Base-by-base conservation (phyloP, 2,329 filamentous ascomycete genomes). In the Fusarium sp. region DNA sequence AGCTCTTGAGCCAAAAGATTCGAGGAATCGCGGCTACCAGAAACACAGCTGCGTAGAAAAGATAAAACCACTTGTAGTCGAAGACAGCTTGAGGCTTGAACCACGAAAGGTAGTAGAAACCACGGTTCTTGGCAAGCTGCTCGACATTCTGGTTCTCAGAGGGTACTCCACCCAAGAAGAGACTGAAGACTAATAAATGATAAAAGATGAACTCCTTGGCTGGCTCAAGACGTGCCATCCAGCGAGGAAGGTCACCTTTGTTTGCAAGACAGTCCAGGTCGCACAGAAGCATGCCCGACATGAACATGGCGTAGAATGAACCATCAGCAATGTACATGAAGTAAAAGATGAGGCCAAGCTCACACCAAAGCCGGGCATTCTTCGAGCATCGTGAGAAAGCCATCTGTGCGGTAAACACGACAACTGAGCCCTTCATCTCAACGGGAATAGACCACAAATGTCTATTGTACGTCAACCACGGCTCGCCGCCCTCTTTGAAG, bases 301-400 rank as follows among this genome's bases (percentile, higher is more conserved):
- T 76, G 74, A 91, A 91, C 76, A 89, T 81, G 16, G 88, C 82
- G 67, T 85, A 86, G 73, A 87, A 88, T 77, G 84, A 87, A 26
- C 88, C 89, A 74, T 92, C 90, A 5, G 84, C 84, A 52, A 92
- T 84, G 75, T 90, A 91, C 74, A 92, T 80, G 73, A 91, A 91
- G 77, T 92, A 92, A 66, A 82, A 80, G 20, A 88, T 83, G 12
- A 92, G 79, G 2, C 74, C 83, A 1, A 81, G 46, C 70, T 88
- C 78, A 72, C 85, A 85, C 75, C 80, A 81, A 0, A 91, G 80
- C 15, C 90, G 84, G 5, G 85, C 84, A 56, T 83, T 85, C 26
- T 78, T 80, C 0, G 84, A 84, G 59, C 84, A 85, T 53, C 85
- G 81, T 1, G 88, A 85, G 12, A 92, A 81, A 0, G 89, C 86